These are phyloP conservation scores for Rhizoctonia solani DNA, from an alignment of 1,284 basidiomycete genomes.

Conservation along the genomic window DNA sequence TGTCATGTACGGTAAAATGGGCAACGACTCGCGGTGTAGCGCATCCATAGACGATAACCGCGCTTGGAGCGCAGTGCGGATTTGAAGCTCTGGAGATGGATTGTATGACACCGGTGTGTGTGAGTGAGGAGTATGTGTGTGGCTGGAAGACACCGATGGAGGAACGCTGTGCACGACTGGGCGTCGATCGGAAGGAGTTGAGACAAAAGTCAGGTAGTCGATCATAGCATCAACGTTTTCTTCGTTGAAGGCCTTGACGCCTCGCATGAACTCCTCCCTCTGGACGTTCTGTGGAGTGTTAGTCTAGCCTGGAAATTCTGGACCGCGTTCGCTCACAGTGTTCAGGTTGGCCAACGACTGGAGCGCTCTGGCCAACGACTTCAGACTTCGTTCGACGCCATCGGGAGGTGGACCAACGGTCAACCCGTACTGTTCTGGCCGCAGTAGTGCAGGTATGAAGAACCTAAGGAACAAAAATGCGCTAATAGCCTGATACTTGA, in stretches of 20 bases:
- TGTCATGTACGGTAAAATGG: slow-evolving; percentile 66
- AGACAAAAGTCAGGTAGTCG: slow-evolving; percentile 72
- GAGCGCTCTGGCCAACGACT: slow-evolving; percentile 75
- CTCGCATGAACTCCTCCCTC: slow-evolving; percentile 74
- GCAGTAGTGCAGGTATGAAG: slow-evolving; percentile 77
- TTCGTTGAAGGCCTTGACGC: slow-evolving; percentile 64
- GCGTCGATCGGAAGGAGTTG: slow-evolving; percentile 55
- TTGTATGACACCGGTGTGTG: not conserved
- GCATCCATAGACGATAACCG: slow-evolving; percentile 57
- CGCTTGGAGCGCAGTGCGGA: slow-evolving; percentile 52
- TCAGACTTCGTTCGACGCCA: slow-evolving; percentile 72
- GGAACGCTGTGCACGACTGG: no score
- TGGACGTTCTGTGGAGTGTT: slow-evolving; percentile 68
- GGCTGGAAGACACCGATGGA: slow-evolving; percentile 41
- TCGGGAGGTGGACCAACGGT: slow-evolving; percentile 62
- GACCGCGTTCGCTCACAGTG: slow-evolving; percentile 63
- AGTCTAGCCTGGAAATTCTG: no score
- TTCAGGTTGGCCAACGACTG: slow-evolving; percentile 81
- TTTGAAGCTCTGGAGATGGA: slow-evolving; percentile 45
- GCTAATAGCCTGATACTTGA: slow-evolving; percentile 79
- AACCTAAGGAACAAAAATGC: slow-evolving; percentile 85
- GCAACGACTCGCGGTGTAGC: slow-evolving; percentile 69
- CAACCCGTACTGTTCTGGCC: slow-evolving; percentile 61
- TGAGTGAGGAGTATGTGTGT: slow-evolving; percentile 40
- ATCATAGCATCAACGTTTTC: slow-evolving; percentile 66